Evolutionary conservation across 2,329 filamentous ascomycete genomes (phyloP), one percentile per base, ranked within the genome.

Genomic region (Pseudogymnoascus sp.): DNA sequence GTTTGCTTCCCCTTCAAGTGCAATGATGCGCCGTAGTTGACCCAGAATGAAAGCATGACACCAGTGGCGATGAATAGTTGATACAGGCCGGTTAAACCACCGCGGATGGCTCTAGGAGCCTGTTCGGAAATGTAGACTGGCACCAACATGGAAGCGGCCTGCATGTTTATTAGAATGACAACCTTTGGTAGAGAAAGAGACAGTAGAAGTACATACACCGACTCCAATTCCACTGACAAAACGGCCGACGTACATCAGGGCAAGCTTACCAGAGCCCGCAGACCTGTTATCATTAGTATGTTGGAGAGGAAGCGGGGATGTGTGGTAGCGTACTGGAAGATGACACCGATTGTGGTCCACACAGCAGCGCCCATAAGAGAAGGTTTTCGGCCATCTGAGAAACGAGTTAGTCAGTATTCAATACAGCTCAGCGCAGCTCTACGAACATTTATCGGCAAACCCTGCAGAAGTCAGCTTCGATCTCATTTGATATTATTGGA

Each of bases 191-290:
- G 56, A 86, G 79, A 63, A 61, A 63, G 40, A 72, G 76, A 62
- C 75, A 72, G 70, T 66, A 18, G 70, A 69, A 9, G 69, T 71
- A 53, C 69, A 72, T 73, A 18, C 79, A 2, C 49, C 49, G 28
- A 56, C 61, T 42, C 79, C 80, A 5, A 83, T 68, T 8, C 80
- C 80, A 25, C 78, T 74, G 21, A 82, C 67, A 60, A 82, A 84
- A 71, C 88, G 80, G 59, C 87, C 88, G 65, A 88, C 77, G 69
- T 88, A 90, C 78, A 90, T 87, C 68, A 80, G 77, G 11, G 81
- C 76, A 37, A 90, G 74, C 59, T 82, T 79, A 4, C 87, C 87
- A 23, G 77, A 78, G n/a, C 85, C 83, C 6, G 80, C 77, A 59
- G 84, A 16, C 16, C 49, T 56, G 11, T 21, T 3, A 1, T 21